Percentiles rank a stretch among this genome's conserved stretches.
phyloP scores from a whole-genome alignment of 2,329 filamentous ascomycete genomes.

The Pseudofabraea citricarpa region DNA sequence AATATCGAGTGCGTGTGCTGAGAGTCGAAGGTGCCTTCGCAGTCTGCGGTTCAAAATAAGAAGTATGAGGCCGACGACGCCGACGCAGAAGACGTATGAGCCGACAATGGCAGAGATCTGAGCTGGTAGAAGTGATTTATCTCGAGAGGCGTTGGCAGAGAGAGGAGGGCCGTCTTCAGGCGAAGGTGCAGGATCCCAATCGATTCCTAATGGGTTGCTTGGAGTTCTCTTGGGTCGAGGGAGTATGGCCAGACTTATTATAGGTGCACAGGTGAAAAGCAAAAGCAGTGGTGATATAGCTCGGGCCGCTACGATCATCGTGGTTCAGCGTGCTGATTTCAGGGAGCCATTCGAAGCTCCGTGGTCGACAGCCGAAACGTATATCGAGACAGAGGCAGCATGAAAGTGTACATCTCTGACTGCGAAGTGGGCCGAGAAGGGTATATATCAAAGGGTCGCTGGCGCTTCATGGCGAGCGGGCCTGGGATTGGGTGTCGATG shows the following conservation, averaged over 20 bases:
- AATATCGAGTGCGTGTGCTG: constrained; percentile 21
- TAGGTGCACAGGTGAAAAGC: constrained; percentile 7
- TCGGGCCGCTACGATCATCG: constrained; percentile 11
- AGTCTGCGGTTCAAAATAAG: constrained; percentile 56
- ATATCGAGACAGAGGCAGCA: constrained; percentile 21
- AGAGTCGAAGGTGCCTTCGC: constrained; percentile 25
- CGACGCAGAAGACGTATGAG: constrained; percentile 73
- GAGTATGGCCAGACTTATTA: constrained; percentile 10
- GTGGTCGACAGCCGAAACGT: constrained; percentile 22
- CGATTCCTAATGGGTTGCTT: constrained; percentile 30
- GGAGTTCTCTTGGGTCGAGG: constrained; percentile 15
- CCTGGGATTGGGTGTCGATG: background rate
- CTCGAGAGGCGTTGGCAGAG: constrained; percentile 52
- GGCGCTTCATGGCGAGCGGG: background rate
- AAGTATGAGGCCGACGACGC: constrained; percentile 65
- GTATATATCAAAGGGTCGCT: constrained; percentile 17
- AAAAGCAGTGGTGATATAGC: constrained; percentile 14
- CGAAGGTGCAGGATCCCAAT: constrained; percentile 51
- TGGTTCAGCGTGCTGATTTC: constrained; percentile 3
- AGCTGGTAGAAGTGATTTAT: constrained; percentile 65
- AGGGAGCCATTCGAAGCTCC: constrained; percentile 13
- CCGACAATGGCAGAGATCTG: constrained; percentile 82
- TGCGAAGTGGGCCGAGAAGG: constrained; percentile 13
- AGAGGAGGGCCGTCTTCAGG: constrained; percentile 56
- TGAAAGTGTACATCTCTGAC: constrained; percentile 13